Evolutionary conservation across 1,284 basidiomycete species (phyloP).

Genomic region (Ustilago hordei): DNA sequence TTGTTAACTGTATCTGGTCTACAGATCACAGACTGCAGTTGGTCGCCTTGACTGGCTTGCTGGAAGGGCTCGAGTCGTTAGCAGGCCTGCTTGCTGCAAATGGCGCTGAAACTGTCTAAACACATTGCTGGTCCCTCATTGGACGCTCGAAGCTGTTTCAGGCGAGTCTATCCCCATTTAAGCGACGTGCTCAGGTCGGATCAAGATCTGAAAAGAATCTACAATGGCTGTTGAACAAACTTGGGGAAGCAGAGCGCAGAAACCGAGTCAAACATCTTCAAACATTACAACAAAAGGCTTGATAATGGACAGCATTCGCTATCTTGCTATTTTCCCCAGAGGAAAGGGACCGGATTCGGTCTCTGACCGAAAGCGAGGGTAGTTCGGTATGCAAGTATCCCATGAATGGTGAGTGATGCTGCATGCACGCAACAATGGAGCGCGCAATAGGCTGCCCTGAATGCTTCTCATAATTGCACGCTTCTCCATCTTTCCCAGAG

Average conservation of each 20-base stretch:
- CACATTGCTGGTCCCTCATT: not conserved
- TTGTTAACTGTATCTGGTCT: not conserved
- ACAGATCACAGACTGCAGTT: too few relatives aligned
- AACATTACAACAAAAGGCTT: not conserved
- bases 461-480: too few relatives aligned
- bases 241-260: not conserved
- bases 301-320: not conserved
- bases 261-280: not conserved
- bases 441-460: too few relatives aligned
- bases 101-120: not conserved
- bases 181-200: not conserved
- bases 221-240: not conserved
- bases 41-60: too few relatives aligned
- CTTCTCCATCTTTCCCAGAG: too few relatives aligned
- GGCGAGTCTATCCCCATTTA: not conserved
- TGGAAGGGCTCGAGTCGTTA: not conserved
- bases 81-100: not conserved
- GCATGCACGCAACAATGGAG: too few relatives aligned
- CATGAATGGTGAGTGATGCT: too few relatives aligned
- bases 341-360: not conserved
- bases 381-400: too few relatives aligned
- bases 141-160: too few relatives aligned
- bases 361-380: too few relatives aligned
- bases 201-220: not conserved
- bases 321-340: not conserved